These are phyloP conservation scores for Senna tora DNA, from an alignment of 306 rosid species.

Conservation along the genomic window DNA sequence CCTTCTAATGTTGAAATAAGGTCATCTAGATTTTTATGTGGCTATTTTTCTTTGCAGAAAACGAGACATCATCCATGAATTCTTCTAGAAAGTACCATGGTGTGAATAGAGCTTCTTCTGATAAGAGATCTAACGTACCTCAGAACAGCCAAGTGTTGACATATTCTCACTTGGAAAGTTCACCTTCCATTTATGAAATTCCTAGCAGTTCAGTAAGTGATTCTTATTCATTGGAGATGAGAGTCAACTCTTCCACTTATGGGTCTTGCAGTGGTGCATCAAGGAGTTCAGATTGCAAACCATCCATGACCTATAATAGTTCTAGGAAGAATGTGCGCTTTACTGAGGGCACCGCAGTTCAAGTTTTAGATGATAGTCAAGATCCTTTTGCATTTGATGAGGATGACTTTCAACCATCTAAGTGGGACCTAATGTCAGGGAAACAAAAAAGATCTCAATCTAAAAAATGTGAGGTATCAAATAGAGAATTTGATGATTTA, in stretches of 20 bases:
- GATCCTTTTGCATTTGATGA: constrained; percentile 99
- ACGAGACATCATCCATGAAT: constrained; percentile 42
- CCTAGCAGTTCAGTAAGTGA: constrained; percentile 70
- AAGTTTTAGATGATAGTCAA: constrained; percentile 57
- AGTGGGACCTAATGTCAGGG: constrained; percentile 89
- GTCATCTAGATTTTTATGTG: constrained; percentile 34
- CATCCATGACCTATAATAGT: constrained; percentile 41
- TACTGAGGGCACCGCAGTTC: constrained; percentile 43
- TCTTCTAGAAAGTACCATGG: constrained; percentile 43
- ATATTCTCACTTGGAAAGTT: constrained; percentile 44
- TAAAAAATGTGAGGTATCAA: constrained; percentile 39
- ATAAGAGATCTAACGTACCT: constrained; percentile 53
- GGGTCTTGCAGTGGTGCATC: constrained; percentile 71
- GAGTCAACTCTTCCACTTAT: constrained; percentile 63
- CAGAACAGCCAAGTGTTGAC: constrained; percentile 46
- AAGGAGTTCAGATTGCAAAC: constrained; percentile 49
- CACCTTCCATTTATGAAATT: constrained; percentile 60
- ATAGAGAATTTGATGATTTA: constrained; percentile 56
- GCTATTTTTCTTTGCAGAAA: constrained; percentile 50
- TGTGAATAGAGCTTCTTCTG: constrained; percentile 43
- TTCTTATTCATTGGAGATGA: constrained; percentile 58
- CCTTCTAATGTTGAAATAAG: constrained; percentile 15
- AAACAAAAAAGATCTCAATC: constrained; percentile 52
- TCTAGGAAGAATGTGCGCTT: constrained; percentile 51
- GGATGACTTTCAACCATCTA: constrained; percentile 76